Conservation (phyloP, 2,329 filamentous ascomycete genomes). For the Fusarium sp. region DNA sequence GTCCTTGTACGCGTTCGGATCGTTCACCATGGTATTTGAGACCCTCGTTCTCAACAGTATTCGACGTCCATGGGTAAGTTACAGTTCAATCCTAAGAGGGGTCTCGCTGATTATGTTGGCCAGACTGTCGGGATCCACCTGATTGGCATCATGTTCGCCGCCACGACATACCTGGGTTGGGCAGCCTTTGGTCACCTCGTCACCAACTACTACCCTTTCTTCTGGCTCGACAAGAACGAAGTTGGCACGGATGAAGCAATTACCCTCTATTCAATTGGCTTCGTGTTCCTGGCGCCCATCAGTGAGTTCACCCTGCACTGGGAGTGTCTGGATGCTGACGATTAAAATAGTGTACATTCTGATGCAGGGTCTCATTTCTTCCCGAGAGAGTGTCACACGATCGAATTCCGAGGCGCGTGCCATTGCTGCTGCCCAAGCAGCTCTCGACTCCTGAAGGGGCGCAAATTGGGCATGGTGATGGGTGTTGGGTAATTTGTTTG, state of each 20-base stretch:
- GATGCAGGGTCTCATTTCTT: slow-evolving; percentile 60
- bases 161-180: slow-evolving; percentile 61
- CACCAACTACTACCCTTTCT: slow-evolving; percentile 60
- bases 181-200: slow-evolving; percentile 58
- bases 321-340: slow-evolving; percentile 26
- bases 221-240: slow-evolving; percentile 61
- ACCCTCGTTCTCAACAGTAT: slow-evolving; percentile 64
- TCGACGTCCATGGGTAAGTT: slow-evolving; percentile 60
- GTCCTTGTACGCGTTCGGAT: slow-evolving; percentile 58
- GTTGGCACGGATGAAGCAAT: slow-evolving; percentile 58
- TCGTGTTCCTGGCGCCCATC: slow-evolving; percentile 56
- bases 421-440: slow-evolving; percentile 40
- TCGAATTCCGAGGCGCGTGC: slow-evolving; percentile 41
- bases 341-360: slow-evolving; percentile 56
- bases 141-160: slow-evolving; percentile 54
- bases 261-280: slow-evolving; percentile 56
- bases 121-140: slow-evolving; percentile 60
- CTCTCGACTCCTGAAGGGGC: slow-evolving; percentile 33
- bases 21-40: slow-evolving; percentile 58
- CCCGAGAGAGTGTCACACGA: slow-evolving; percentile 57
- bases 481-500: background rate
- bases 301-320: slow-evolving; percentile 51
- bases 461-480: background rate
- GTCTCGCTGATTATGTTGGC: slow-evolving; percentile 18
- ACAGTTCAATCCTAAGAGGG: too few relatives aligned